Conservation (phyloP, 148 eudicot genomes). For the Dysphania ambrosioides region DNA sequence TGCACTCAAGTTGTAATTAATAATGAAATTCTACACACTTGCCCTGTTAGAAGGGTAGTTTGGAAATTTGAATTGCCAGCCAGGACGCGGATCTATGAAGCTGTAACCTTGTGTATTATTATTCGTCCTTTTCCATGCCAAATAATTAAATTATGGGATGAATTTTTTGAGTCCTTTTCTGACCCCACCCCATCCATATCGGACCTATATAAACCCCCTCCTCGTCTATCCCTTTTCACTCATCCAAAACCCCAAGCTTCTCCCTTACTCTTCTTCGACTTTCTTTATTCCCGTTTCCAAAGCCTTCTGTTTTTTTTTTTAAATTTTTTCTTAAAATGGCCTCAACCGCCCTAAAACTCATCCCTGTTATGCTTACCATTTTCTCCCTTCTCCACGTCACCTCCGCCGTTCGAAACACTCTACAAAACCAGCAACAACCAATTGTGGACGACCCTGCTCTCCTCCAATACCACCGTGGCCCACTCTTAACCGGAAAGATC, state of each 20-base stretch:
- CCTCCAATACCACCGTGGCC: conserved; percentile 43
- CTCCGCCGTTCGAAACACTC: conserved; percentile 2
- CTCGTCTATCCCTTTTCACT: not conserved
- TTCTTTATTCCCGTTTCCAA: no score
- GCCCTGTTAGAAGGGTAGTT: not conserved
- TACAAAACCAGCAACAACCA: conserved; percentile 22
- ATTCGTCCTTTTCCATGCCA: conserved; percentile 2
- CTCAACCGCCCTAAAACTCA: conserved; percentile 4
- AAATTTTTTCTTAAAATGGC: no score
- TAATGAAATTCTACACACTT: not conserved
- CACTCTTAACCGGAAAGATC: conserved; percentile 40
- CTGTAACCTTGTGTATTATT: conserved; percentile 20
- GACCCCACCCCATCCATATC: not conserved
- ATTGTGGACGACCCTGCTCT: conserved; percentile 18
- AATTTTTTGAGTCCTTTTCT: conserved; percentile 4
- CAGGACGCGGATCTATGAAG: conserved; percentile 24
- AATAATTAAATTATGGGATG: not conserved
- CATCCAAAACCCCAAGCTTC: not conserved
- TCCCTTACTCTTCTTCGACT: no score
- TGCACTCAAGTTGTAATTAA: no score
- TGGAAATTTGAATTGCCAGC: conserved; percentile 17
- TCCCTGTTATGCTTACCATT: not conserved
- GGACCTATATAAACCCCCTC: conserved; percentile 12
- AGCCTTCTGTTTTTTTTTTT: no score
- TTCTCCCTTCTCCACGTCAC: conserved; percentile 13